Percentiles rank a stretch among this genome's conserved stretches.
Evolutionary conservation across 148 eudicot species (phyloP).

Genomic region (Linanthus parryae): DNA sequence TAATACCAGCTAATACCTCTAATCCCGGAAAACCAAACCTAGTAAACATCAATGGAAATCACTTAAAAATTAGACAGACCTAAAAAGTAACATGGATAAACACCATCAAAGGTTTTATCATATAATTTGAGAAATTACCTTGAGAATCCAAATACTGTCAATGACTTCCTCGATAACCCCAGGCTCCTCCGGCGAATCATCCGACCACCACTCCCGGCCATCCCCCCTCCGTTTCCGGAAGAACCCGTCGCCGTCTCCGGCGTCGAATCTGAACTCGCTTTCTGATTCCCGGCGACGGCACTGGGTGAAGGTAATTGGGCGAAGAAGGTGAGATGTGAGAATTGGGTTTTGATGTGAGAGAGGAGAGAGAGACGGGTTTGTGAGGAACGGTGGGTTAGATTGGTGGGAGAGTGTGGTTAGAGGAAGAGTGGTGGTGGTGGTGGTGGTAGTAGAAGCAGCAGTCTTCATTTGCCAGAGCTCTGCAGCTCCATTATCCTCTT

Average conservation of each 20-base stretch:
- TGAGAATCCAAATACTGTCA: constrained; percentile 46
- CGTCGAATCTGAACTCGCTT: constrained; percentile 11
- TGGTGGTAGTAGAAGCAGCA: too few relatives aligned
- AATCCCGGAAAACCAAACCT: too few relatives aligned
- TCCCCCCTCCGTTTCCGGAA: constrained; percentile 9
- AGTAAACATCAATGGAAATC: too few relatives aligned
- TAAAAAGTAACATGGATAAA: too few relatives aligned
- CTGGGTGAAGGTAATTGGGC: background rate
- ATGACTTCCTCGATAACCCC: constrained; percentile 37
- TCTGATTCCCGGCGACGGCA: constrained; percentile 28
- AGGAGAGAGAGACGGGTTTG: background rate
- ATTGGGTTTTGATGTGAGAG: background rate
- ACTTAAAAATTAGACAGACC: too few relatives aligned
- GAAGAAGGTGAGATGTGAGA: background rate
- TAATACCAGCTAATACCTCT: too few relatives aligned
- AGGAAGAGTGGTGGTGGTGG: too few relatives aligned
- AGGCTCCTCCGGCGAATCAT: constrained; percentile 4
- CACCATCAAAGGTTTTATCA: too few relatives aligned
- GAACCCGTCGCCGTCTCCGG: background rate
- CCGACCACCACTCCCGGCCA: constrained; percentile 24
- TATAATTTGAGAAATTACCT: constrained; percentile 41
- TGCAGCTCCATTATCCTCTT: too few relatives aligned
- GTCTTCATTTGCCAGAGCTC: too few relatives aligned
- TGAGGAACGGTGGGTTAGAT: background rate
- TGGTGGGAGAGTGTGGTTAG: background rate